Evolutionary conservation across 441 rosid genomes (phyloP), one percentile per base, ranked within the genome.

Genomic region (Arabidopsis lyrata): DNA sequence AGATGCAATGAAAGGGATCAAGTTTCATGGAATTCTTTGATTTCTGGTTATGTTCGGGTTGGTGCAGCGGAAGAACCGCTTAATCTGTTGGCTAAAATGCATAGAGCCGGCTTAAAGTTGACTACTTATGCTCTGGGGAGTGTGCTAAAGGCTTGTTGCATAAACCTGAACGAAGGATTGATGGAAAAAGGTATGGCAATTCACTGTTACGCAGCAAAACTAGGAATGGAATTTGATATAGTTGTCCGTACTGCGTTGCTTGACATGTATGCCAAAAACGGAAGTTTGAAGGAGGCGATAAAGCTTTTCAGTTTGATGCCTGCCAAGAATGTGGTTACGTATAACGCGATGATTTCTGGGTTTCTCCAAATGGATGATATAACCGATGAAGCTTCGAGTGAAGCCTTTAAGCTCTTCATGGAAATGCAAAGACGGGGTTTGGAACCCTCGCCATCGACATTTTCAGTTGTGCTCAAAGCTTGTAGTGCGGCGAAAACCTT

Each of bases 311-410:
- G 63, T 35, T 38, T 66, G 39, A 77, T 81, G 76, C 84, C 86
- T 45, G 41, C 55, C 34, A 79, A 76, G 76, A 86, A 82, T 75
- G 83, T 84, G 61, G 82, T 86, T 61, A 80, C 75, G 54, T 86
- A 81, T 67, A 86, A 86, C 39, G 90, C 90, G 1, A 78, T 86
- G 88, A 84, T 84, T 9, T 79, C 85, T 13, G 86, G 83, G 49
- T 83, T 81, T 70, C 66, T 75, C 47, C 82, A 81, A 31, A 47
- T 29, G 45, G 79, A 80, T 55, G 72, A 53, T 32, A 22, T 75
- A 27, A 73, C 64, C 5, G 59, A 68, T 3, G 81, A 83, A 48
- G 35, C 72, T 78, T 80, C 83, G 53, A 61, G 58, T 53, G 80
- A 82, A 69, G 82, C 86, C 24, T 76, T 83, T 6, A 9, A 14